A percentile compares a stretch with the other conserved stretches of the same genome.
Evolutionary conservation across 495 filamentous ascomycete species (phyloP).

Genomic region (Endocarpon pusillum): DNA sequence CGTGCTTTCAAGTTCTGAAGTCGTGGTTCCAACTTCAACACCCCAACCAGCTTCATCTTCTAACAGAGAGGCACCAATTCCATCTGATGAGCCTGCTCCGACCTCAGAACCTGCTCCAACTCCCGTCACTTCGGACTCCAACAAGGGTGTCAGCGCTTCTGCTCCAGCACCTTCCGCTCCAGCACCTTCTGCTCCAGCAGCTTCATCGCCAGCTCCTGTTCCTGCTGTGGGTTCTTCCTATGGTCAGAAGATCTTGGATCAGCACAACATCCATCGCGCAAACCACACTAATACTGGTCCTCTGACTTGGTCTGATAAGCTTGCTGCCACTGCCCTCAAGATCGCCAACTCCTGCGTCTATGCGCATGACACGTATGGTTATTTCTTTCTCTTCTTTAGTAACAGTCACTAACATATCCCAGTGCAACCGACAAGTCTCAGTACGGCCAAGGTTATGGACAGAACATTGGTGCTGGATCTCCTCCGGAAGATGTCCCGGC

Average conservation of each 20-base stretch:
- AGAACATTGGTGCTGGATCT: slow-evolving; percentile 53
- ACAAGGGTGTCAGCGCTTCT: too few species aligned
- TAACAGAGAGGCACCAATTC: too few species aligned
- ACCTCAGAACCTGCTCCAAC: too few species aligned
- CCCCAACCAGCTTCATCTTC: too few species aligned
- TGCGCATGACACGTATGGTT: slow-evolving; percentile 54
- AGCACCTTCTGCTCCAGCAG: too few species aligned
- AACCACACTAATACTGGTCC: slow-evolving; percentile 59
- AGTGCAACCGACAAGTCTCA: slow-evolving; percentile 17
- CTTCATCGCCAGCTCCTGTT: too few species aligned
- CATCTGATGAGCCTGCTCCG: too few species aligned
- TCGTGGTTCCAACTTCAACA: too few species aligned
- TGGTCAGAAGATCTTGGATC: slow-evolving; percentile 26
- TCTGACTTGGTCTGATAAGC: slow-evolving; percentile 42
- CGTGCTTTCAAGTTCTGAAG: too few species aligned
- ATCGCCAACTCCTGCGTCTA: slow-evolving; percentile 48
- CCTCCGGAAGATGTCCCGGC: slow-evolving; percentile 32
- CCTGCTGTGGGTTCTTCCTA: too few species aligned
- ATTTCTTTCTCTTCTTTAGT: slow-evolving; percentile 3
- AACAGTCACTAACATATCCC: slow-evolving; percentile 5
- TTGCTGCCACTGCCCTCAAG: slow-evolving; percentile 42
- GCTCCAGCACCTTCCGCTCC: too few species aligned
- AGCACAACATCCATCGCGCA: slow-evolving; percentile 76
- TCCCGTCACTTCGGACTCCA: too few species aligned
- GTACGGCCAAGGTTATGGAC: slow-evolving; percentile 54